Evolutionary conservation across 177 flowering plant genomes (phyloP).

Genomic region (Tripterygium wilfordii): DNA sequence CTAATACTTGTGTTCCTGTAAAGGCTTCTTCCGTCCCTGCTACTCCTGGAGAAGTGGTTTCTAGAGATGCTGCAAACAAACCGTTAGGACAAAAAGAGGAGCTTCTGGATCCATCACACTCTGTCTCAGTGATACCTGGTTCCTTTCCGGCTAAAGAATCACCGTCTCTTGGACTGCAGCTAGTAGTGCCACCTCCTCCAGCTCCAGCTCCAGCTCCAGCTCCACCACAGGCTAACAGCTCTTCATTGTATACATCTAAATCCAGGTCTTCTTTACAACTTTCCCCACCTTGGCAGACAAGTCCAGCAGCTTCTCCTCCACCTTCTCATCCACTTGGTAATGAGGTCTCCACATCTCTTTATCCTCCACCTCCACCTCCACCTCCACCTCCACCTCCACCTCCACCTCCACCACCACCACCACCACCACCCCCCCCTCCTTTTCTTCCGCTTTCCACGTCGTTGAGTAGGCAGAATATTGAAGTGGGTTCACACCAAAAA

Average conservation of each 20-base stretch:
- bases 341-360: too few relatives aligned
- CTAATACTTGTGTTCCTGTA: slow-evolving; percentile 17
- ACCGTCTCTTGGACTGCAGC: slow-evolving; percentile 1
- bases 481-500: neutral
- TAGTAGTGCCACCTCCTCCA: slow-evolving; percentile 11
- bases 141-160: slow-evolving; percentile 8
- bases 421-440: too few relatives aligned
- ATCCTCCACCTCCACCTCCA: slow-evolving; percentile 26
- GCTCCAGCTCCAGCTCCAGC: slow-evolving; percentile 18
- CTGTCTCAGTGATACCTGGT: slow-evolving; percentile 12
- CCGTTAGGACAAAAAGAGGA: slow-evolving; percentile 5
- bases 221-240: slow-evolving; percentile 6
- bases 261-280: too few relatives aligned
- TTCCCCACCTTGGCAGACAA: too few relatives aligned
- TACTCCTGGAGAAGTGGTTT: slow-evolving; percentile 10
- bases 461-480: slow-evolving; percentile 6
- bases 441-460: too few relatives aligned
- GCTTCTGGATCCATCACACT: slow-evolving; percentile 6
- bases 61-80: slow-evolving; percentile 11
- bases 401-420: too few relatives aligned
- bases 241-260: neutral
- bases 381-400: slow-evolving; percentile 21
- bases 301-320: too few relatives aligned
- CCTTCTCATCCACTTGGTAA: too few relatives aligned
- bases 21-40: slow-evolving; percentile 19